Evolutionary conservation across 257 asterid genomes (phyloP), one percentile per base, ranked within the genome.

Genomic region (Rehmannia glutinosa): DNA sequence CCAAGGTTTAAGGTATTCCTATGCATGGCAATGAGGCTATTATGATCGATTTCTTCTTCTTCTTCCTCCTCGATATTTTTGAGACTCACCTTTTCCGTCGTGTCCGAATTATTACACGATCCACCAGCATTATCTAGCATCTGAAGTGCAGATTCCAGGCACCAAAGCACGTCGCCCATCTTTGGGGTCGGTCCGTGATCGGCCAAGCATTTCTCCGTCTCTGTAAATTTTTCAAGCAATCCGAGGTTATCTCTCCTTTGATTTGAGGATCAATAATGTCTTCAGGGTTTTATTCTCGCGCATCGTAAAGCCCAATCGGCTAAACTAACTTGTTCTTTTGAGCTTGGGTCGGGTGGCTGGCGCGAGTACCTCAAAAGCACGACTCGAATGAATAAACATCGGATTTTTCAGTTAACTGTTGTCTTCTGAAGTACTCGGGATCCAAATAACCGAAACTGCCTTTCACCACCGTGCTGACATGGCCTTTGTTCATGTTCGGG

Each of bases 131-230:
- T 82, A 2, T 83, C 90, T 12, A 82, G 85, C 25, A 78, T 38
- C 30, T 88, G 91, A 25, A 86, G 78, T 1, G 85, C 84, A 4
- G 68, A 79, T 45, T 86, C 96, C 6, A 88, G 77, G 73, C 84
- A 83, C 91, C 96, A 84, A 3, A 88, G 55, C 59, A 84, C 85
- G 28, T 86, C 96, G 0, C 94, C 96, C 91, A 88, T 86, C 3
- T 87, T 70, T 0, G 96, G 96, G 23, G 86, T 81, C 0, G 51
- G 19, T 1, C 93, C 93, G 8, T 86, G 88, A 66, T 88, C 91
- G 0, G 89, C 71, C 69, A 88, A 77, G 58, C 96, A 88, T 63
- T 84, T 88, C 67, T 72, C 79, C 0, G 87, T 83, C 16, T 84
- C 86, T 0, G 73, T 60, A 52, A 82, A 88, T 39, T 72, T 41